Percentiles rank a stretch among this genome's conserved stretches.
phyloP scores from a whole-genome alignment of 768 basidiomycete genomes.

The Amyloporia xantha region DNA sequence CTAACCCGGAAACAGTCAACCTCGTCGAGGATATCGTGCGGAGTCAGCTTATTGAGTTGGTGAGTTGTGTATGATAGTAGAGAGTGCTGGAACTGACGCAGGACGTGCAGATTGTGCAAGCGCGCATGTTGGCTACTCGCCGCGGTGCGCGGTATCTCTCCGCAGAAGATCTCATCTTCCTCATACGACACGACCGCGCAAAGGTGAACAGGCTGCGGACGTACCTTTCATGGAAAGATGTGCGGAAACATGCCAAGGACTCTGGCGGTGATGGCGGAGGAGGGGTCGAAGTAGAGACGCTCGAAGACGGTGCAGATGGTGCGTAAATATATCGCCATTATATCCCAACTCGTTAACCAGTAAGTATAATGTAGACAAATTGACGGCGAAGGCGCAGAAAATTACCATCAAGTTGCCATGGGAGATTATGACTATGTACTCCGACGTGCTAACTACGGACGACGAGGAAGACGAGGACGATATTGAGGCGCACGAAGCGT shows the following conservation, averaged over 20 bases:
- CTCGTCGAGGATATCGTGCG: constrained; percentile 94
- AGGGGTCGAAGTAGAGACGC: constrained; percentile 73
- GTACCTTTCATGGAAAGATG: constrained; percentile 96
- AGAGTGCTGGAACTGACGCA: background rate
- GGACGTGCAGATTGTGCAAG: constrained; percentile 70
- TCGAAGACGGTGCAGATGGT: constrained; percentile 84
- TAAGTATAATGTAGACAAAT: constrained; percentile 51
- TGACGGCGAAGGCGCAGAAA: constrained; percentile 81
- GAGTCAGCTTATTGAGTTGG: constrained; percentile 86
- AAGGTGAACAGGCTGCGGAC: constrained; percentile 91
- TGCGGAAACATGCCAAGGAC: constrained; percentile 91
- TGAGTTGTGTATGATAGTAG: constrained; percentile 22
- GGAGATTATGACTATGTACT: constrained; percentile 90
- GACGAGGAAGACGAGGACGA: constrained; percentile 96
- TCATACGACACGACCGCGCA: constrained; percentile 88
- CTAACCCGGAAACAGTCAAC: constrained; percentile 79
- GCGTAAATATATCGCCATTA: constrained; percentile 12
- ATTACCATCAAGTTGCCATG: constrained; percentile 94
- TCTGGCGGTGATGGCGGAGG: constrained; percentile 76
- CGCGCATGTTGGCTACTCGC: constrained; percentile 73
- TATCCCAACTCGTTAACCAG: background rate
- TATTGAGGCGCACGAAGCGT: constrained; percentile 91
- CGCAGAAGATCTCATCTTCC: constrained; percentile 93
- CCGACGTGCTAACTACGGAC: constrained; percentile 86
- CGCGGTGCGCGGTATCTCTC: constrained; percentile 82